Evolutionary conservation across 2,329 filamentous ascomycete genomes (phyloP).

Genomic region (Blastomyces parvus): DNA sequence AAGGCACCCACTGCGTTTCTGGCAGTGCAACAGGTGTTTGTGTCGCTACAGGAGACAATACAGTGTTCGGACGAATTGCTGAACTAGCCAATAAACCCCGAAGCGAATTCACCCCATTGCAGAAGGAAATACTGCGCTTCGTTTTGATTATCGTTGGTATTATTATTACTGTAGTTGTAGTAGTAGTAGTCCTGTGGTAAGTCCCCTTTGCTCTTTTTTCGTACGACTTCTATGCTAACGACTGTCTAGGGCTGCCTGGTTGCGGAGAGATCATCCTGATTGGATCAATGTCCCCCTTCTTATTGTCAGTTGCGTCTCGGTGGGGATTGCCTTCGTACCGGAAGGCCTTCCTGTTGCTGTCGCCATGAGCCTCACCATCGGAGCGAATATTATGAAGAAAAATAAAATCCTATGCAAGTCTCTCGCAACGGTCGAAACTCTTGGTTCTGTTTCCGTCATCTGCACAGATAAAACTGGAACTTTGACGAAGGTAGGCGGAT

Average conservation of each 20-base stretch:
- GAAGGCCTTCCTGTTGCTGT: constrained; percentile 63
- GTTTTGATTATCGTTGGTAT: constrained; percentile 58
- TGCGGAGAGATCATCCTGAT: constrained; percentile 54
- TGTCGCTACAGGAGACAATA: constrained; percentile 61
- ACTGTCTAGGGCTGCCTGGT: constrained; percentile 52
- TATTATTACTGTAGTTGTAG: constrained; percentile 53
- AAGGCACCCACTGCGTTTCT: constrained; percentile 68
- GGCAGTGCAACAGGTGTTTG: constrained; percentile 59
- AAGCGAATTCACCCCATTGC: constrained; percentile 57
- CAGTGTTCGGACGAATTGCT: constrained; percentile 67
- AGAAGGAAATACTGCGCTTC: constrained; percentile 64
- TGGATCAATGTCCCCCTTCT: constrained; percentile 65
- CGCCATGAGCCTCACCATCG: constrained; percentile 63
- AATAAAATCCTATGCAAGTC: constrained; percentile 73
- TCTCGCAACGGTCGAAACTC: constrained; percentile 66
- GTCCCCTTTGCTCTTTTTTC: constrained; percentile 2
- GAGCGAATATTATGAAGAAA: constrained; percentile 65
- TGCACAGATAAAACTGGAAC: constrained; percentile 67
- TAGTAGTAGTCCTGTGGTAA: constrained; percentile 52
- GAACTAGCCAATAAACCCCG: constrained; percentile 62
- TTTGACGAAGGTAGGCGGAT: constrained; percentile 28
- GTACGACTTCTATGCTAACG: constrained; percentile 10
- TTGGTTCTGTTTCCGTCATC: constrained; percentile 62
- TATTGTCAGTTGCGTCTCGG: constrained; percentile 63
- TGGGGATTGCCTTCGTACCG: constrained; percentile 66